Percentiles rank a stretch among this genome's conserved stretches.
phyloP scores from a whole-genome alignment of 2,329 filamentous ascomycete genomes.

The Penicillium nordicum region DNA sequence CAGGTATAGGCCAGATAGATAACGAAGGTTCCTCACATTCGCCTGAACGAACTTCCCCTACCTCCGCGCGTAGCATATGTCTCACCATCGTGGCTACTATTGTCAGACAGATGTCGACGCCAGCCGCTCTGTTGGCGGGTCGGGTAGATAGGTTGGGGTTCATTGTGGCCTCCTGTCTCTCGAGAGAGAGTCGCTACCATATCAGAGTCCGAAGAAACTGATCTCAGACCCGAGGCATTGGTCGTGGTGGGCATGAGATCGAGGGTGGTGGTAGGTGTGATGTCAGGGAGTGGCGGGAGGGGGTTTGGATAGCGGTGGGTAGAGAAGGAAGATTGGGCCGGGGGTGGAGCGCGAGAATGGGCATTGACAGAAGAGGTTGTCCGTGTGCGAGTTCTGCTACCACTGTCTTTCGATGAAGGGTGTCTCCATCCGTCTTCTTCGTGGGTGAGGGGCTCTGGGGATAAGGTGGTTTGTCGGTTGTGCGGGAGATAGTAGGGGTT shows the following conservation, averaged over 20 bases:
- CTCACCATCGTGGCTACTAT: constrained; percentile 12
- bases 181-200: constrained; percentile 26
- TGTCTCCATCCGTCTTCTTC: constrained; percentile 17
- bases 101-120: constrained; percentile 26
- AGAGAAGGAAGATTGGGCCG: constrained; percentile 23
- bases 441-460: constrained; percentile 11
- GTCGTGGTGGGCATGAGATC: constrained; percentile 1
- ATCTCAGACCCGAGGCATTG: constrained; percentile 9
- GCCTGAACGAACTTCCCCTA: neutral
- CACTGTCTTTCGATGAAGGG: neutral
- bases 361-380: constrained; percentile 19
- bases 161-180: constrained; percentile 11
- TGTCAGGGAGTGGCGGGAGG: constrained; percentile 33
- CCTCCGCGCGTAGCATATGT: neutral
- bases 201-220: constrained; percentile 19
- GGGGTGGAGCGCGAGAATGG: constrained; percentile 17
- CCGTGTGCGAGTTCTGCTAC: constrained; percentile 12
- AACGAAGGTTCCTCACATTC: neutral
- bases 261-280: constrained; percentile 16
- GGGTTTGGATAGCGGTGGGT: constrained; percentile 30
- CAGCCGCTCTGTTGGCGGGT: constrained; percentile 27
- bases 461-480: constrained; percentile 12
- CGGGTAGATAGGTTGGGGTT: constrained; percentile 2
- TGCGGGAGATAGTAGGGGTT: constrained; percentile 25
- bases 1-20: neutral